phyloP scores from a whole-genome alignment of 495 filamentous ascomycete genomes.

The Haplographium delicatum region DNA sequence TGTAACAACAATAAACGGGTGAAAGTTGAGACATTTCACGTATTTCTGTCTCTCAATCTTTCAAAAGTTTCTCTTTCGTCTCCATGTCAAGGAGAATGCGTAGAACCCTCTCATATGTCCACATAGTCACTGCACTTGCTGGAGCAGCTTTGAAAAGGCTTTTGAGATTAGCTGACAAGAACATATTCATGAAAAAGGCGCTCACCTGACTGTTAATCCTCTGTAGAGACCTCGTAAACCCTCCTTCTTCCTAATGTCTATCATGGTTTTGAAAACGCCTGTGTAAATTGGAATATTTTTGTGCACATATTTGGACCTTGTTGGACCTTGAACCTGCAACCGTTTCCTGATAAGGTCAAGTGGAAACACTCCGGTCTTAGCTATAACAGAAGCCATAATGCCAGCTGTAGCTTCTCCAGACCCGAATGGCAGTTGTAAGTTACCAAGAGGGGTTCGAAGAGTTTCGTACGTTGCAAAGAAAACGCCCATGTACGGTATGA shows the following conservation, averaged over 20 bases:
- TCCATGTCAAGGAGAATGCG: constrained; percentile 48
- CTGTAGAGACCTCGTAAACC: constrained; percentile 80
- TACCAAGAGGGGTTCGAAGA: constrained; percentile 46
- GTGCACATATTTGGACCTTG: constrained; percentile 68
- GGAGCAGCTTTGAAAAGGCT: constrained; percentile 88
- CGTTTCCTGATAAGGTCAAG: constrained; percentile 91
- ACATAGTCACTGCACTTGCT: constrained; percentile 94
- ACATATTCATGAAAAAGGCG: neutral
- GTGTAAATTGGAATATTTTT: constrained; percentile 81
- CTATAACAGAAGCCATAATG: constrained; percentile 66
- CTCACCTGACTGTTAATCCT: constrained; percentile 70
- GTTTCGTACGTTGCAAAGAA: constrained; percentile 90
- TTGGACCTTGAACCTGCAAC: constrained; percentile 93
- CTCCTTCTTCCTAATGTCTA: constrained; percentile 62
- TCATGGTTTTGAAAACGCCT: constrained; percentile 60
- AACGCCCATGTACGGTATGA: constrained; percentile 92
- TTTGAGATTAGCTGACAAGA: constrained; percentile 9
- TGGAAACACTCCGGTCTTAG: constrained; percentile 89
- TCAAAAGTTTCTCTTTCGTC: neutral
- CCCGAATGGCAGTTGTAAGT: constrained; percentile 62
- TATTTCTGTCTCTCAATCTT: too few relatives aligned
- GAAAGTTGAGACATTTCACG: too few relatives aligned
- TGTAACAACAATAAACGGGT: too few relatives aligned
- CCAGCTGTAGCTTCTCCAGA: constrained; percentile 78
- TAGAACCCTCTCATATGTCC: constrained; percentile 85